Base-by-base conservation (phyloP, 129 eudicot genomes). In the Flaveria brownii region DNA sequence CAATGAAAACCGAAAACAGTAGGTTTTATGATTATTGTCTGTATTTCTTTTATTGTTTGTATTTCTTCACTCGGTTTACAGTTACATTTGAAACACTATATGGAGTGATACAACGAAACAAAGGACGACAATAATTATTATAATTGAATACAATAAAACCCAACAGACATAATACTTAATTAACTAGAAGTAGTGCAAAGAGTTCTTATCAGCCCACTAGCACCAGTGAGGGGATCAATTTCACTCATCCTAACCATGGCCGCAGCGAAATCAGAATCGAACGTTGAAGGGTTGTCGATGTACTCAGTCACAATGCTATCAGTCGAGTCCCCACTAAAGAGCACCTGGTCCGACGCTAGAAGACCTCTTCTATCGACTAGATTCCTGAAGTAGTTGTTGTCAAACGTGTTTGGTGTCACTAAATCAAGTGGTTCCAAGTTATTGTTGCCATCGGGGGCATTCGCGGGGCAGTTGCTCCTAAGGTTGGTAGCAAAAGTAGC, bases 221-320 rank as follows among this genome's bases (percentile, higher is more conserved):
- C 20, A 52, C 90, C 89, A 12, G 87, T 74, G 10, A 78, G 87
- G 20, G 86, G 83, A 1, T 57, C 36, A 45, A 89, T 76, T 25
- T 86, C 89, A 26, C 96, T 82, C 91, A 89, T 89, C 61, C 77
- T 82, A 61, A 85, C 55, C 92, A 88, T 88, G 51, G 92, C 89
- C 18, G 74, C 73, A 3, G 87, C 84, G 41, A 88, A 89, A 78
- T 89, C 96, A 11, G 79, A 45, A 0, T 47, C 57, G 65, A 89
- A 87, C 11, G 71, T 36, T 0, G 68, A 10, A 20, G 88, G 85
- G 45, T 76, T 78, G n/a, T 68, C 80, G 71, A 85, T 74, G 55
- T 87, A 89, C 45, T 77, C 84, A 0, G 18, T 46, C 2, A 87
- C 96, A 11, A 89, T 87, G 73, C 78, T 75, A 65, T 87, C 96